Conservation (phyloP, 768 basidiomycete genomes). For the Russula dissimulans region DNA sequence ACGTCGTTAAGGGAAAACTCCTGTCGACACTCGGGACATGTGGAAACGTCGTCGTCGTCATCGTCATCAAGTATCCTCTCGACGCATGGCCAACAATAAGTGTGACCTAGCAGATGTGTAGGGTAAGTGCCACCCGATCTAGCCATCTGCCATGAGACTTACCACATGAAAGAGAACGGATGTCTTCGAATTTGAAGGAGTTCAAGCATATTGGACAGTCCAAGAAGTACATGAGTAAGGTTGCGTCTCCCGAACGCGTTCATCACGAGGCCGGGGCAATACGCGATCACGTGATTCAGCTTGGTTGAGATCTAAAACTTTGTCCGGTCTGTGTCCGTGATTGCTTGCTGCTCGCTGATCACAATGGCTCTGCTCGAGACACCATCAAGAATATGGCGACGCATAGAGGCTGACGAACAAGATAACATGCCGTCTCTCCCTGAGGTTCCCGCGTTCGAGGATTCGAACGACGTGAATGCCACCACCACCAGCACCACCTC, state of each 20-base stretch:
- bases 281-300: conserved; percentile 12
- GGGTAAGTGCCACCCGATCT: neutral
- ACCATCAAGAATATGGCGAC: conserved; percentile 75
- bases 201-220: conserved; percentile 13
- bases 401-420: conserved; percentile 69
- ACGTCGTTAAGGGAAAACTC: neutral
- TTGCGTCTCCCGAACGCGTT: no score
- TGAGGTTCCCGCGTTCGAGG: conserved; percentile 63
- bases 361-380: conserved; percentile 43
- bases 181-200: neutral
- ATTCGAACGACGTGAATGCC: conserved; percentile 39
- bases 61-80: neutral
- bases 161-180: conserved; percentile 13
- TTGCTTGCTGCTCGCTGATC: neutral
- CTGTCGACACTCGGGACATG: conserved; percentile 9
- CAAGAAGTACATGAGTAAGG: neutral
- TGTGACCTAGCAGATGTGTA: neutral
- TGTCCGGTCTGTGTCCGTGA: no score
- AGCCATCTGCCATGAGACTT: neutral
- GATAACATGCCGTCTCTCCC: conserved; percentile 76
- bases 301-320: no score
- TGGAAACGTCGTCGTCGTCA: neutral
- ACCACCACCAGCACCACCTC: conserved; percentile 30
- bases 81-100: conserved; percentile 8
- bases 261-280: no score